phyloP scores from a whole-genome alignment of 768 basidiomycete species.

The Termitomyces sp. region DNA sequence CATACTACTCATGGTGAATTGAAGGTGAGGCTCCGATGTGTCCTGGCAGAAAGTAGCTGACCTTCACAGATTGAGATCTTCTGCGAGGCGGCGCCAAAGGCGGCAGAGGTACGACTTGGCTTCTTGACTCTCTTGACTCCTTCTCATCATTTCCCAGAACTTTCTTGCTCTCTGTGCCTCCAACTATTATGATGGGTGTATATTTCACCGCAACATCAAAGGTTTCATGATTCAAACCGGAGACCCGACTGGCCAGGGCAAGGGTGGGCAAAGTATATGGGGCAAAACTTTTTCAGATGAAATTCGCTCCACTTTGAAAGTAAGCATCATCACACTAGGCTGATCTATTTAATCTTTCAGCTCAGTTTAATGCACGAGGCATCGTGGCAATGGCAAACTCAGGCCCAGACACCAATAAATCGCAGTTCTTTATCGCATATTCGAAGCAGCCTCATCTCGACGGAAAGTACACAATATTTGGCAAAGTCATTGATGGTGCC shows the following conservation, averaged over 20 bases:
- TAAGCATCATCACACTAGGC: slow-evolving; percentile 22
- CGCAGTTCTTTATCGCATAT: slow-evolving; percentile 86
- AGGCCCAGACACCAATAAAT: slow-evolving; percentile 91
- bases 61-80: slow-evolving; percentile 82
- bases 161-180: slow-evolving; percentile 93
- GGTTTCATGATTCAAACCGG: slow-evolving; percentile 96
- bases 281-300: slow-evolving; percentile 90
- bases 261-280: slow-evolving; percentile 97
- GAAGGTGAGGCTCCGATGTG: slow-evolving; percentile 51
- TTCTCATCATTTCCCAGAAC: slow-evolving; percentile 49
- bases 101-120: slow-evolving; percentile 67
- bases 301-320: slow-evolving; percentile 90
- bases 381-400: slow-evolving; percentile 98
- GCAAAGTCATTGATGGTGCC: slow-evolving; percentile 97
- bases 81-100: slow-evolving; percentile 93
- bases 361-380: slow-evolving; percentile 90
- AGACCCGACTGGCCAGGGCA: slow-evolving; percentile 85
- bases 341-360: slow-evolving; percentile 17
- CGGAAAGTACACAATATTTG: slow-evolving; percentile 91
- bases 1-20: slow-evolving; percentile 93
- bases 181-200: slow-evolving; percentile 74
- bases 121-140: slow-evolving; percentile 5
- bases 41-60: not conserved
- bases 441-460: slow-evolving; percentile 92
- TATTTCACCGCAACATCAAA: slow-evolving; percentile 94